Percentiles rank a stretch among this genome's conserved stretches.
These are phyloP conservation scores for Aspergillus avenaceus DNA, from an alignment of 495 filamentous ascomycete genomes.

Conservation along the genomic window DNA sequence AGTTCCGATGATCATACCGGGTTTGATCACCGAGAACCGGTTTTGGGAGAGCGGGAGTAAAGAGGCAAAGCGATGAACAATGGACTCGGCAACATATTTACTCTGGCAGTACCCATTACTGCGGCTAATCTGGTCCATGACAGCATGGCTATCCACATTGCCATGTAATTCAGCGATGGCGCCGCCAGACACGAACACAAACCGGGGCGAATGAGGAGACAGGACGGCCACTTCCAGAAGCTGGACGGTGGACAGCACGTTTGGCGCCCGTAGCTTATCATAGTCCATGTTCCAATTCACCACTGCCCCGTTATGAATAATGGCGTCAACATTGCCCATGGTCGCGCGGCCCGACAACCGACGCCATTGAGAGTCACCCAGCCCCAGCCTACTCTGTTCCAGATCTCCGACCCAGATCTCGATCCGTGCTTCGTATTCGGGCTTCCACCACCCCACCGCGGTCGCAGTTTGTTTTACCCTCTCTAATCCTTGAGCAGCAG, in stretches of 20 bases:
- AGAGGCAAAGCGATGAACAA: slow-evolving; percentile 20
- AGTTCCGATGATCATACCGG: slow-evolving; percentile 30
- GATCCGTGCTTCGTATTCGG: slow-evolving; percentile 12
- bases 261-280: slow-evolving; percentile 27
- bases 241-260: slow-evolving; percentile 39
- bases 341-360: slow-evolving; percentile 44
- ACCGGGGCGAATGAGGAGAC: slow-evolving; percentile 4
- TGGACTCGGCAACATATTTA: slow-evolving; percentile 28
- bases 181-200: slow-evolving; percentile 29
- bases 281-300: slow-evolving; percentile 41
- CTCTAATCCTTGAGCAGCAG: slow-evolving; percentile 41
- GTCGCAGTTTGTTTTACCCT: slow-evolving; percentile 44
- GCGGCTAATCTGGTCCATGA: slow-evolving; percentile 8
- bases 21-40: slow-evolving; percentile 25
- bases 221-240: slow-evolving; percentile 19
- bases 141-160: slow-evolving; percentile 2
- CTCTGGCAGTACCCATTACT: slow-evolving; percentile 28
- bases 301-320: slow-evolving; percentile 77
- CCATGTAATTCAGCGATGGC: slow-evolving; percentile 2
- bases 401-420: slow-evolving; percentile 55
- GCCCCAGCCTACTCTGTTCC: slow-evolving; percentile 56
- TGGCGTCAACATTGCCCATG: slow-evolving; percentile 50
- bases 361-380: slow-evolving; percentile 29
- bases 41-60: not conserved
- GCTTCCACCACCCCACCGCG: slow-evolving; percentile 21